Percentiles rank a stretch among this genome's conserved stretches.
Conservation (phyloP, 345 rosid genomes). For the Sonneratia alba region DNA sequence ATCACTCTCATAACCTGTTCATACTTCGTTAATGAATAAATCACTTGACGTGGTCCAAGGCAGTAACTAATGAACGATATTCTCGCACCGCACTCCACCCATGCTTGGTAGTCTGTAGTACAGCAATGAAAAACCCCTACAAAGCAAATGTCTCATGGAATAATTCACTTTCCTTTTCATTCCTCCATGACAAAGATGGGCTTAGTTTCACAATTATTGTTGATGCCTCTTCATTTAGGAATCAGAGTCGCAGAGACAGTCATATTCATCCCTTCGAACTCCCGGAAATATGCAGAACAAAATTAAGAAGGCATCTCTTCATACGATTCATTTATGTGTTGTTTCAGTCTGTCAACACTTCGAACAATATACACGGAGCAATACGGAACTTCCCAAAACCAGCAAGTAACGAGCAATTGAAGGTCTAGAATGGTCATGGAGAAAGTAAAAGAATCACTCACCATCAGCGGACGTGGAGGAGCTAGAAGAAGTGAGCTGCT, state of each 20-base stretch:
- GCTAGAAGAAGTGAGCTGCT: constrained; percentile 52
- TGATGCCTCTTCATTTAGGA: background rate
- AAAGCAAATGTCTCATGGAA: background rate
- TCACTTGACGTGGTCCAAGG: no score
- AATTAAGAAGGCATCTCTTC: no score
- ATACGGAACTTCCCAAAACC: background rate
- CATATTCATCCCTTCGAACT: no score
- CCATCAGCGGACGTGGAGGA: constrained; percentile 44
- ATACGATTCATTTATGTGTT: no score
- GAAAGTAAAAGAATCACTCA: constrained; percentile 15
- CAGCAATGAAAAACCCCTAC: background rate
- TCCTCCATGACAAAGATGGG: background rate
- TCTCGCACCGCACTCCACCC: background rate
- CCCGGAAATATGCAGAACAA: no score
- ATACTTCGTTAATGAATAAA: background rate
- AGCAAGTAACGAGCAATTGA: background rate
- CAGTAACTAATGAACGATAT: background rate
- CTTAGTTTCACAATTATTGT: background rate
- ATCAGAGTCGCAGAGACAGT: no score
- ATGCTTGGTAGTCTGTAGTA: background rate
- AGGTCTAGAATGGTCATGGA: background rate
- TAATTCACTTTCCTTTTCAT: background rate
- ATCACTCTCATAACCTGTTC: constrained; percentile 50
- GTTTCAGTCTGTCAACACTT: no score
- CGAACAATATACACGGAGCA: background rate